These are phyloP conservation scores for Quercus wislizeni DNA, from an alignment of 306 rosid species.

Conservation along the genomic window DNA sequence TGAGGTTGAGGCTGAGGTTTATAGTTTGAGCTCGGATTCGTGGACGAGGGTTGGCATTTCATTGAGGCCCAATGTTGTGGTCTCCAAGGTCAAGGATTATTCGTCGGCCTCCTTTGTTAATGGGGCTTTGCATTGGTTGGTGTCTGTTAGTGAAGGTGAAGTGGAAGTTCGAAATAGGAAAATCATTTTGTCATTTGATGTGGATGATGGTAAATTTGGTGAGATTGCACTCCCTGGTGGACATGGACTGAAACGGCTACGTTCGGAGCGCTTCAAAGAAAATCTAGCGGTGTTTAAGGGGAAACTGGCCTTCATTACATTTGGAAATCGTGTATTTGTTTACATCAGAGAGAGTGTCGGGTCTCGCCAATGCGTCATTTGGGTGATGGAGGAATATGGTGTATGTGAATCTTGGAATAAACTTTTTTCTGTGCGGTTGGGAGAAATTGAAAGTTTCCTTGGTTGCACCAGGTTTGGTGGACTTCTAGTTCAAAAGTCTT, in stretches of 20 bases:
- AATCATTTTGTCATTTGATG: not conserved
- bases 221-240: not conserved
- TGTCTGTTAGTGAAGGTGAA: too few species aligned
- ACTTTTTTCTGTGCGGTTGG: not conserved
- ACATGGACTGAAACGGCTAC: too few species aligned
- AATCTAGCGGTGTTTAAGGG: not conserved
- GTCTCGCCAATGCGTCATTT: not conserved
- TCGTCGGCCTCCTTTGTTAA: not conserved
- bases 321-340: rapidly evolving
- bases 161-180: too few species aligned
- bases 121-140: not conserved
- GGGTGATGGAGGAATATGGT: not conserved
- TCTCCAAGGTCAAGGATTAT: not conserved
- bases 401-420: not conserved
- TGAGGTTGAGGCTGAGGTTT: not conserved
- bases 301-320: not conserved
- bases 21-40: not conserved
- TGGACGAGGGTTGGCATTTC: not conserved
- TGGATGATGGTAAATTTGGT: not conserved
- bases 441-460: not conserved
- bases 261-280: too few species aligned
- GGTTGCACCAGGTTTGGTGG: not conserved
- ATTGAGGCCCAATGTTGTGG: not conserved
- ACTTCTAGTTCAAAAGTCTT: not conserved
- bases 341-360: not conserved